phyloP scores from a whole-genome alignment of 31 red algal genomes.

The Odonthalia washingtoniensis region DNA sequence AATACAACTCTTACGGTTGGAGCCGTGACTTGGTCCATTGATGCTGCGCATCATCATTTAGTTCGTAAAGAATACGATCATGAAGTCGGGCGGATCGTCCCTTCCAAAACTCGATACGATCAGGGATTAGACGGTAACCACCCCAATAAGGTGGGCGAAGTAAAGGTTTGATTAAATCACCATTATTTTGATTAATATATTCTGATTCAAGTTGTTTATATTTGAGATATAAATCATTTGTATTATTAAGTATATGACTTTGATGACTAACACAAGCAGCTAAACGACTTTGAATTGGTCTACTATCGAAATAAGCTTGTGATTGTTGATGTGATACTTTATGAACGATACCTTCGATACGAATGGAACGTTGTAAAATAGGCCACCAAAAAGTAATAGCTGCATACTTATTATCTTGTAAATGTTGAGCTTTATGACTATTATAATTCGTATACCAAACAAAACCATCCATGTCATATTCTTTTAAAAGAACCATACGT shows the following conservation, averaged over 20 bases:
- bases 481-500: constrained; percentile 90
- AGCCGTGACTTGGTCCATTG: constrained; percentile 16
- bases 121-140: constrained; percentile 79
- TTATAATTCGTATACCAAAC: constrained; percentile 95
- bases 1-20: constrained; percentile 26
- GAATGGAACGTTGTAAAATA: constrained; percentile 83
- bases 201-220: constrained; percentile 39
- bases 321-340: constrained; percentile 64
- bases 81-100: constrained; percentile 80
- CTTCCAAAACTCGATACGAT: constrained; percentile 96
- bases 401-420: constrained; percentile 73
- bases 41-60: background rate
- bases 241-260: constrained; percentile 51
- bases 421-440: constrained; percentile 73
- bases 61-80: constrained; percentile 82
- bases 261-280: constrained; percentile 80
- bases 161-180: constrained; percentile 33
- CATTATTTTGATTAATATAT: constrained; percentile 34
- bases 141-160: constrained; percentile 87
- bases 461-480: constrained; percentile 74
- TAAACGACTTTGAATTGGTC: constrained; percentile 68
- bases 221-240: constrained; percentile 56
- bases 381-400: constrained; percentile 95
- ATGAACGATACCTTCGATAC: constrained; percentile 78
- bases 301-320: constrained; percentile 81